Evolutionary conservation across 108 stramenopile genomes (phyloP).

Genomic region (Nitzschia sp.): DNA sequence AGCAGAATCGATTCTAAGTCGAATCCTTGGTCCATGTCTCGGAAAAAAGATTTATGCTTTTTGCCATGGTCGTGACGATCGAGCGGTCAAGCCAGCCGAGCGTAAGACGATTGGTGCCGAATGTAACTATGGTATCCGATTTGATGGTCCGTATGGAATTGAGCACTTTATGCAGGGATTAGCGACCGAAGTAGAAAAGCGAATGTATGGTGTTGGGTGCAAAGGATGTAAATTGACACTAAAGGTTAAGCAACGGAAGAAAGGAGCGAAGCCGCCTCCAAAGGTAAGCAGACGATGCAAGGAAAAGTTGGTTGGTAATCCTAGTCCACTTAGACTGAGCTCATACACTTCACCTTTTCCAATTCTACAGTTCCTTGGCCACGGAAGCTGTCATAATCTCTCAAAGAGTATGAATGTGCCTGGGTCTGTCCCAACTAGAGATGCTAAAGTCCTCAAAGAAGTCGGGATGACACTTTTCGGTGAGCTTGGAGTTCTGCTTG

Average conservation of each 20-base stretch:
- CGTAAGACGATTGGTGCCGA: conserved; percentile 95
- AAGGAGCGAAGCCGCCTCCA: conserved; percentile 61
- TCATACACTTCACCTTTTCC: not conserved
- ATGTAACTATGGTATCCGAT: conserved; percentile 93
- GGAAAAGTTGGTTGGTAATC: not conserved
- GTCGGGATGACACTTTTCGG: conserved; percentile 57
- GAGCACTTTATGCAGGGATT: conserved; percentile 82
- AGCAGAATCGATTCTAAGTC: conserved; percentile 51
- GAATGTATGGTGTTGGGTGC: conserved; percentile 68
- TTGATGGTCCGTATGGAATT: conserved; percentile 79
- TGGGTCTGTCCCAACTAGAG: conserved; percentile 41
- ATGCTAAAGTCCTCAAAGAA: conserved; percentile 45
- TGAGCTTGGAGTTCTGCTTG: conserved; percentile 55
- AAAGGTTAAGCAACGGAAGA: conserved; percentile 86
- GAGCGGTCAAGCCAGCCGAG: conserved; percentile 64
- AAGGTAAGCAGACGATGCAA: conserved; percentile 26
- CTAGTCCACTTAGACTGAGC: not conserved
- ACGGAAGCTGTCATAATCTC: conserved; percentile 82
- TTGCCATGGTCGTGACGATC: conserved; percentile 84
- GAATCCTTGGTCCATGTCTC: conserved; percentile 65
- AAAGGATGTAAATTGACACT: conserved; percentile 74
- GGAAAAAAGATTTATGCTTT: conserved; percentile 74
- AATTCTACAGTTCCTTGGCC: conserved; percentile 78
- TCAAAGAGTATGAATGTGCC: conserved; percentile 61
- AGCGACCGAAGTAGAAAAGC: conserved; percentile 74